Percentiles rank a stretch among this genome's conserved stretches.
Evolutionary conservation across 1,284 basidiomycete genomes (phyloP).

Genomic region (Bjerkandera adusta): DNA sequence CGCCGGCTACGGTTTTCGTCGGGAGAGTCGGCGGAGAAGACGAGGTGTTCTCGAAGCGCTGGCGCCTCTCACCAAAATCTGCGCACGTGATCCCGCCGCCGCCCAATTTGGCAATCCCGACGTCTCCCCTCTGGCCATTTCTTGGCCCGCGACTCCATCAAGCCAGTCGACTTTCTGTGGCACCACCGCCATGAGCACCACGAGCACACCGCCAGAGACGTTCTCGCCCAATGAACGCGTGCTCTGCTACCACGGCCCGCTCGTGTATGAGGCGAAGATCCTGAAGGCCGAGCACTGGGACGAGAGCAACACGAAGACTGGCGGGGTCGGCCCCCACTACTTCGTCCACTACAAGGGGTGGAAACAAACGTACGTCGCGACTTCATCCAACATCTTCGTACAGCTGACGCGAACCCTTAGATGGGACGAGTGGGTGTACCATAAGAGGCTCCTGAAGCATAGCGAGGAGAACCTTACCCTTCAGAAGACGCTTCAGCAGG

Average conservation of each 20-base stretch:
- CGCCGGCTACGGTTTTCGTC: no score
- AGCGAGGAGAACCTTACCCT: slow-evolving; percentile 84
- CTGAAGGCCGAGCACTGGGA: slow-evolving; percentile 80
- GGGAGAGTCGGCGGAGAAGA: no score
- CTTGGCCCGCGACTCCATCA: background rate
- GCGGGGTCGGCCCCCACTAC: slow-evolving; percentile 79
- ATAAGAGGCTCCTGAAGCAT: slow-evolving; percentile 79
- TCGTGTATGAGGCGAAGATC: slow-evolving; percentile 95
- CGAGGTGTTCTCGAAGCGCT: background rate
- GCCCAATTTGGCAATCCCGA: background rate
- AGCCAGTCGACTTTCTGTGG: background rate
- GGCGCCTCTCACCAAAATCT: background rate
- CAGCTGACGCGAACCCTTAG: slow-evolving; percentile 37
- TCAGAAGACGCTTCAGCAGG: slow-evolving; percentile 55
- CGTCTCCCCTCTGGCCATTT: background rate
- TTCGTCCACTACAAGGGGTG: slow-evolving; percentile 99
- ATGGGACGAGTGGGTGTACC: slow-evolving; percentile 99
- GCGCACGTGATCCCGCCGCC: background rate
- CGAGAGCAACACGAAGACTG: slow-evolving; percentile 65
- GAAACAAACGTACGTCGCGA: slow-evolving; percentile 96
- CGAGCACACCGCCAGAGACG: slow-evolving; percentile 9
- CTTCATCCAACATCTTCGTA: slow-evolving; percentile 2
- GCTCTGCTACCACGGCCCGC: slow-evolving; percentile 91
- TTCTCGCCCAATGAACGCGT: slow-evolving; percentile 74
- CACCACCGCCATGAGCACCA: background rate